Base-by-base conservation (phyloP, 176 grass and related monocot species). In the Tillandsia fasciculata region DNA sequence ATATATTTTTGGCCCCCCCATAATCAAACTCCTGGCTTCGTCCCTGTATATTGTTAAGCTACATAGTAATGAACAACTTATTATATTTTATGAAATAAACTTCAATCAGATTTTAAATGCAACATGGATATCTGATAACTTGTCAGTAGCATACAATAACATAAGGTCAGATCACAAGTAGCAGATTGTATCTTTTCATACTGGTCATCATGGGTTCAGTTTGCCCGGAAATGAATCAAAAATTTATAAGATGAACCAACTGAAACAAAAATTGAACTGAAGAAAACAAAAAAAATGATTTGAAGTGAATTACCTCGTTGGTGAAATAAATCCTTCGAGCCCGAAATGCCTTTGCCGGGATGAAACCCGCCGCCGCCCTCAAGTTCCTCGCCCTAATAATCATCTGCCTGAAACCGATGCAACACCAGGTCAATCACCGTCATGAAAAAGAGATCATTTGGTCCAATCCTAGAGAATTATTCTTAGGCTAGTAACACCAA, bases 371-470 rank as follows among this genome's bases (percentile, higher is more conserved):
- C 12, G 78, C 82, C 8, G 72, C 75, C 80, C 87, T 94, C 80
- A 99, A 84, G 77, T 90, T 94, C 78, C 95, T 88, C 53, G 95
- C 95, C 72, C 95, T 94, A 11, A 94, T 73, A 70, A 99, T 69
- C 15, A 90, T 78, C 79, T 99, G 95, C 67, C 95, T 99, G 78
- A 61, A 61, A n/a, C 56, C 56, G 10, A 23, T 5, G 22, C 56
- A 61, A 61, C 17, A 2, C 22, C 56, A 61, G 10, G 22, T 18
- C 3, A 2, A 22, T 8, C 20, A 4, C 54, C 54, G 20, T 5
- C 33, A 42, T 42, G n/a, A 61, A 61, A 61, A 61, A n/a, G 17
- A 23, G 17, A 61, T 4, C 15, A 2, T 23, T 20, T 61, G 33
- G 18, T 61, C 56, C 15, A 61, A 20, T 42, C 33, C 33, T 42